Evolutionary conservation across 805 yeast species (phyloP), one percentile per base, ranked within the genome.

Genomic region (Saccharomycopsis schoenii): DNA sequence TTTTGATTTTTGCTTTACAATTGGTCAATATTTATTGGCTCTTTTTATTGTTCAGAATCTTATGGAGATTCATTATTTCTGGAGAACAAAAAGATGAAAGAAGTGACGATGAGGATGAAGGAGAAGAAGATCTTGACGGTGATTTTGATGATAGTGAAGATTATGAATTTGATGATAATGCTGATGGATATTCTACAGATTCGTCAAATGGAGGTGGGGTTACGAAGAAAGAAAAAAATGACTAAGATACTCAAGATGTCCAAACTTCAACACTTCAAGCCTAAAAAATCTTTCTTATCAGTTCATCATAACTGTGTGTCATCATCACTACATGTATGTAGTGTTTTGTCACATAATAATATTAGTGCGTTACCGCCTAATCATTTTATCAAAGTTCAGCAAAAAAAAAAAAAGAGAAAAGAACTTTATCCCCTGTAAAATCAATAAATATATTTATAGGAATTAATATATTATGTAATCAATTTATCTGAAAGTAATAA

Each of bases 21-120:
- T 68, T 89, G 60, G 90, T 94, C 61, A 94, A 94, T 70, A 67
- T 82, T 21, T 94, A 88, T 75, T 94, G 99, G 99, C 79, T 92
- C 62, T 83, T 81, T 67, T 78, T 93, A 68, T 89, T 94, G 64
- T 66, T 88, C 58, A 83, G 97, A 72, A 88, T 94, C 67, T 78
- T 86, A 41, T 83, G 79, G 72, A 83, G 97, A 70, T 77, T 80
- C 62, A 72, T 87, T 9, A 74, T 79, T 64, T 77, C 78, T 56
- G 89, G 86, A 63, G 82, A 79, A 55, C 80, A 81, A 47, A 80
- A 80, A 66, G 97, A 91, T 72, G 97, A 88, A 52, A 83, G 98
- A 76, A 85, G 93, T 70, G 97, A 92, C 61, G 86, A 83, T 63
- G 97, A 92, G 69, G 82, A 79, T 24, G 92, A 85, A 25, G 68